Base-by-base conservation (phyloP, 495 filamentous ascomycete genomes). In the Penicillium dipodomyicola region DNA sequence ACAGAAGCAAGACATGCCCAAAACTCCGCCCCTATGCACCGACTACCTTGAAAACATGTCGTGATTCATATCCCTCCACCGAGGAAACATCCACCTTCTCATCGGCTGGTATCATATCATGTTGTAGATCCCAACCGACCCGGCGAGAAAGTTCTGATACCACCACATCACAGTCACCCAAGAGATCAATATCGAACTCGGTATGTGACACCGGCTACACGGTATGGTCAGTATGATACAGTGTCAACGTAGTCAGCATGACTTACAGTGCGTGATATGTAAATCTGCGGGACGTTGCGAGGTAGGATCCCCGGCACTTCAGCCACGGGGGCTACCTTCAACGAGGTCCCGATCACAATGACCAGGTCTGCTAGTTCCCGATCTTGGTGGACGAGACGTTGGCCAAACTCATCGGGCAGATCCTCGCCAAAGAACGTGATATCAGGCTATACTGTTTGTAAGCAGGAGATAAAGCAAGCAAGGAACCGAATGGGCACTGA, bases 301-400 rank as follows among this genome's bases (percentile, higher is more conserved):
- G 91, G 90, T 11, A 97, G 63, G 35, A 89, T 87, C 2, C 88
- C 84, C 1, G 92, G 89, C 22, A 97, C 90, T 72, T 97, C 93
- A 32, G 86, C 89, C 7, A 98, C 94, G 25, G 94, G 94, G 4
- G 92, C 92, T 4, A 98, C 94, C 68, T 97, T 96, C 61, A 98
- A 80, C n/a, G 86, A 91, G 1, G 94, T 97, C 45, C 94, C 94
- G 60, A 98, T 97, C 58, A 96, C 94, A 53, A 98, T 87, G 61
- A 97, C 90, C n/a, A 98, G 76, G 61, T 98, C 94, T 6, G 88
- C 90, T 17, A 80, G 73, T 48, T 90, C 82, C 39, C 84, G 82
- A 68, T 98, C 94, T 65, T 91, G 84, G 52, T 89, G 77, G 33
- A 87, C 75, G 17, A 98, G 79, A 6, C 92, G 87, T 10, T 83